These are phyloP conservation scores for Orbilia blumenaviensis DNA, from an alignment of 2,329 filamentous ascomycete species.

Conservation along the genomic window DNA sequence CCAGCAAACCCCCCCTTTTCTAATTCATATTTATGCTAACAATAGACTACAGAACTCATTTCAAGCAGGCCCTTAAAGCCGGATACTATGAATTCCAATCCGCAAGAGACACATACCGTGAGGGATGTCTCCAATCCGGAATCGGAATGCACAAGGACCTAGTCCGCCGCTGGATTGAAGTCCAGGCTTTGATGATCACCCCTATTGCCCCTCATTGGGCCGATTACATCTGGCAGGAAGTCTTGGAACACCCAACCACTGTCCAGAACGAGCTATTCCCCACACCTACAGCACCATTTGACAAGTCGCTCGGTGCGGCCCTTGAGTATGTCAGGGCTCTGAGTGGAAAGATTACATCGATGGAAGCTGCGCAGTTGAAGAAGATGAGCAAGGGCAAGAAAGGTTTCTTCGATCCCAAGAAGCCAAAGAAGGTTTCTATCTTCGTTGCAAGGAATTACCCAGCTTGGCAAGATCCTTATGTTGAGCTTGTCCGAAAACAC, in stretches of 20 bases:
- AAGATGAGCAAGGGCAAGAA: conserved; percentile 93
- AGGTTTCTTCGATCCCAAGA: conserved; percentile 83
- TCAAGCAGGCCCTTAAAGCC: conserved; percentile 85
- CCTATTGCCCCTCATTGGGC: conserved; percentile 92
- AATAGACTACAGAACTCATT: conserved; percentile 69
- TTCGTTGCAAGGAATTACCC: conserved; percentile 83
- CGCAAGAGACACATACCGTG: conserved; percentile 89
- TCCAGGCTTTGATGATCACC: conserved; percentile 82
- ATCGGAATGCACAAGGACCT: conserved; percentile 88
- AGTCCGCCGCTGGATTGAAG: conserved; percentile 80
- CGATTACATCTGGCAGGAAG: conserved; percentile 92
- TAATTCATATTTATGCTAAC: conserved; percentile 51
- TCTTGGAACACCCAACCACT: conserved; percentile 77
- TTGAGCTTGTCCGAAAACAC: conserved; percentile 77
- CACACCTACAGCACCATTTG: conserved; percentile 71
- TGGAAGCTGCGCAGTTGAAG: conserved; percentile 83
- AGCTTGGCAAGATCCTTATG: conserved; percentile 89
- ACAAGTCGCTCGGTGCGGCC: conserved; percentile 74
- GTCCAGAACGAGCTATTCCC: conserved; percentile 85
- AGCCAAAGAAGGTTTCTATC: conserved; percentile 89
- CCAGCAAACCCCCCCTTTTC: background rate
- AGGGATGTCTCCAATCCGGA: conserved; percentile 77
- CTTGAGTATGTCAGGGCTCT: conserved; percentile 81
- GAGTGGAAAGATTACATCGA: conserved; percentile 81
- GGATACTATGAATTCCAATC: conserved; percentile 90